phyloP scores from a whole-genome alignment of 495 filamentous ascomycete genomes.

The Penicillium cinerascens region DNA sequence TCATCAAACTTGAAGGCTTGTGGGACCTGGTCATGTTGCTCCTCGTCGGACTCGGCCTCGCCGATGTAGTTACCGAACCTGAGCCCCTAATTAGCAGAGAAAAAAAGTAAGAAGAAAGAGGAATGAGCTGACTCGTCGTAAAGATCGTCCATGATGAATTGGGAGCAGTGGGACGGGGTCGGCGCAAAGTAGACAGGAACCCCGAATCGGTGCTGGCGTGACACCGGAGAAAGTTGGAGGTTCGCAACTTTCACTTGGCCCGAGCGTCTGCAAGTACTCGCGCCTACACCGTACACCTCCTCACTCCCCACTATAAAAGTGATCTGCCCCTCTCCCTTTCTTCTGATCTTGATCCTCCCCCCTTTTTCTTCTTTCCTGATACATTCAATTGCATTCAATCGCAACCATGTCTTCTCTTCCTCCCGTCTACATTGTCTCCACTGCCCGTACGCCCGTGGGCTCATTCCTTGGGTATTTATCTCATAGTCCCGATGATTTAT shows the following conservation, averaged over 20 bases:
- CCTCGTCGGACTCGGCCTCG: constrained; percentile 86
- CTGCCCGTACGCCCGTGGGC: constrained; percentile 85
- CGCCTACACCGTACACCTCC: constrained; percentile 34
- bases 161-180: constrained; percentile 1
- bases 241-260: constrained; percentile 17
- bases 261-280: constrained; percentile 25
- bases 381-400: not conserved
- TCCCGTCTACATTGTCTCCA: constrained; percentile 92
- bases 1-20: constrained; percentile 82
- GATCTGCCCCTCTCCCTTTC: constrained; percentile 9
- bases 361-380: constrained; percentile 6
- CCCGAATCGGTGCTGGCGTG: constrained; percentile 20
- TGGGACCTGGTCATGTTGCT: constrained; percentile 66
- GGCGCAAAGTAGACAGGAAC: constrained; percentile 11
- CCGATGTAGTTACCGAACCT: constrained; percentile 97
- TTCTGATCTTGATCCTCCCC: constrained; percentile 7
- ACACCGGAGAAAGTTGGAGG: constrained; percentile 17
- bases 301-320: constrained; percentile 22
- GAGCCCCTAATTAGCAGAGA: constrained; percentile 10
- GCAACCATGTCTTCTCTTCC: constrained; percentile 54
- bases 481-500: constrained; percentile 18
- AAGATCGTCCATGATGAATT: constrained; percentile 68
- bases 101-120: not conserved
- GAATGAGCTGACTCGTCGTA: constrained; percentile 67
- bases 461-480: constrained; percentile 77